A percentile compares a stretch with the other conserved stretches of the same genome.
phyloP scores from a whole-genome alignment of 1,284 basidiomycete species.

The Malassezia nana region DNA sequence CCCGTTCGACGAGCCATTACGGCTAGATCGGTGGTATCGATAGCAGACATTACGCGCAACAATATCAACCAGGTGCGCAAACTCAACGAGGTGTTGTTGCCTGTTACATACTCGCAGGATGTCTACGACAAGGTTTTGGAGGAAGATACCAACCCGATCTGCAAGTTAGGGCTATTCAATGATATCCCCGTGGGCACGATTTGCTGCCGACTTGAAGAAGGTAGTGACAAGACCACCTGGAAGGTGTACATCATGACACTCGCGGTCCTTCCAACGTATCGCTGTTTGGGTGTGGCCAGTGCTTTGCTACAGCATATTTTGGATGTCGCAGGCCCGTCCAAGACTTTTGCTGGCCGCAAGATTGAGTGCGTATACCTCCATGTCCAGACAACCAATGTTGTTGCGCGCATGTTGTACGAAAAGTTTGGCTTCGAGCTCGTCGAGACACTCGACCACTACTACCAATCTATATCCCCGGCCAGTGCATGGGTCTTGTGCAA shows the following conservation, averaged over 20 bases:
- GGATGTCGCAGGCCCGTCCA: constrained; percentile 38
- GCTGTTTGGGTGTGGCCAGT: constrained; percentile 49
- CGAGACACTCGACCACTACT: constrained; percentile 39
- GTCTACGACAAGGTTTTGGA: constrained; percentile 41
- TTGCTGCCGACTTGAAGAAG: constrained; percentile 45
- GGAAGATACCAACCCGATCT: constrained; percentile 29
- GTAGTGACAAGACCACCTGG: constrained; percentile 19
- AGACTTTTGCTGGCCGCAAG: constrained; percentile 21
- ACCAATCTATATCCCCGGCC: constrained; percentile 41
- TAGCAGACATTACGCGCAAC: constrained; percentile 41
- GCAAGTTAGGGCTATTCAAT: constrained; percentile 49
- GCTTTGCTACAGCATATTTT: constrained; percentile 45
- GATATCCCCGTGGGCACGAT: constrained; percentile 49
- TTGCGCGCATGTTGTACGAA: constrained; percentile 48
- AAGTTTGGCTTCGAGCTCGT: constrained; percentile 46
- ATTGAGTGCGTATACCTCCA: constrained; percentile 47
- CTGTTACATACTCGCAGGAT: constrained; percentile 37
- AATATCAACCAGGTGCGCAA: constrained; percentile 45
- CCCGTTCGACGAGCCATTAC: constrained; percentile 9
- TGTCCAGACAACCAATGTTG: constrained; percentile 49
- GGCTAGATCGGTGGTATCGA: constrained; percentile 15
- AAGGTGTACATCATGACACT: constrained; percentile 50
- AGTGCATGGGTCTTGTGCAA: constrained; percentile 48
- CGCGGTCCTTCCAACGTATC: constrained; percentile 49
- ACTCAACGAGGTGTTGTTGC: constrained; percentile 43